Evolutionary conservation across 2,329 filamentous ascomycete species (phyloP).

Genomic region (Amesomyces nigricolor): DNA sequence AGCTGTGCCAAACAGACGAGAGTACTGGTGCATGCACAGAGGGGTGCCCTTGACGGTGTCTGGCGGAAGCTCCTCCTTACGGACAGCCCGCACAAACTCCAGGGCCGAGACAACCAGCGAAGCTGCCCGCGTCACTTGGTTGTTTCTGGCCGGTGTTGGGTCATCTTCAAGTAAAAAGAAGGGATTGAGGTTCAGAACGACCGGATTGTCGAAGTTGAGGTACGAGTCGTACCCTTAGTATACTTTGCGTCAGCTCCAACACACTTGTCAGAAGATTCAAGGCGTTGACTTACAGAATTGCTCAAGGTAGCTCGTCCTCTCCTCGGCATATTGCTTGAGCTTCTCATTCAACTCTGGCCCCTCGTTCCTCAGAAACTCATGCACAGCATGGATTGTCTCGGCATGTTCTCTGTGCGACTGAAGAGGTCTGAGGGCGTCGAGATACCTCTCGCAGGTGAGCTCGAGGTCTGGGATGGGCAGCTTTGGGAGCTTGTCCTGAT

Average conservation of each 20-base stretch:
- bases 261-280: no score
- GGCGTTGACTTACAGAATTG: slow-evolving; percentile 77
- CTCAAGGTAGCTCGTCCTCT: slow-evolving; percentile 94
- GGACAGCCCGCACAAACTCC: slow-evolving; percentile 86
- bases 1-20: slow-evolving; percentile 87
- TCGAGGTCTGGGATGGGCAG: slow-evolving; percentile 89
- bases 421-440: slow-evolving; percentile 72
- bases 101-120: slow-evolving; percentile 86
- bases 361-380: slow-evolving; percentile 75
- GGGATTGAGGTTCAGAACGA: slow-evolving; percentile 94
- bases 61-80: slow-evolving; percentile 85
- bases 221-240: slow-evolving; percentile 92
- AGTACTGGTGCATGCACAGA: slow-evolving; percentile 98
- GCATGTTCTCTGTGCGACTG: slow-evolving; percentile 76
- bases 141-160: slow-evolving; percentile 90
- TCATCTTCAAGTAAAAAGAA: slow-evolving; percentile 98
- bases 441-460: slow-evolving; percentile 69
- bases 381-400: slow-evolving; percentile 72
- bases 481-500: slow-evolving; percentile 83
- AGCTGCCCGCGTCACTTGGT: slow-evolving; percentile 90
- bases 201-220: slow-evolving; percentile 94
- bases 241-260: slow-evolving; percentile 23
- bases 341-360: slow-evolving; percentile 83
- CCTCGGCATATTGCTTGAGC: slow-evolving; percentile 82
- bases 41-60: slow-evolving; percentile 79